A percentile compares a stretch with the other conserved stretches of the same genome.
phyloP scores from a whole-genome alignment of 352 stramenopile genomes.

The Pythium plurisporium region DNA sequence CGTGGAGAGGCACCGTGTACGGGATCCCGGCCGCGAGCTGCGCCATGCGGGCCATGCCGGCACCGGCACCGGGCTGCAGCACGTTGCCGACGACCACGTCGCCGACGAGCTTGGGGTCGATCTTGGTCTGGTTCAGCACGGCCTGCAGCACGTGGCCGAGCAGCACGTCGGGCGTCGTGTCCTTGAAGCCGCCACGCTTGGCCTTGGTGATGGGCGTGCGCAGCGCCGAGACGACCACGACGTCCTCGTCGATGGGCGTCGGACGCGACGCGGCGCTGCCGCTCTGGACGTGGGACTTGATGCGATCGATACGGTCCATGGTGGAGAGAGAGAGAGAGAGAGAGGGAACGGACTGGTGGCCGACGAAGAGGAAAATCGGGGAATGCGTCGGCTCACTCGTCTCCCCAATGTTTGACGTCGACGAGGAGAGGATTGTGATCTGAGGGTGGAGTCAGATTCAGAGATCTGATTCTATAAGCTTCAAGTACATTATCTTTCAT shows the following conservation, averaged over 20 bases:
- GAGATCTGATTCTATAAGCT: not conserved
- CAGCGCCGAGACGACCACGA: conserved; percentile 80
- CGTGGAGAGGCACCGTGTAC: conserved; percentile 65
- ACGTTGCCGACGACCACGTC: conserved; percentile 88
- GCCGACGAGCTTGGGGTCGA: conserved; percentile 70
- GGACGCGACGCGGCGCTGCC: conserved; percentile 15
- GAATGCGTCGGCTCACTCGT: not conserved
- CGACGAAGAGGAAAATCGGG: conserved; percentile 3
- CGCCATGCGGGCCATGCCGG: conserved; percentile 76
- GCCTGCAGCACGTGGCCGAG: conserved; percentile 81
- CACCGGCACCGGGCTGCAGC: conserved; percentile 69
- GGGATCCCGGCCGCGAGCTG: conserved; percentile 75
- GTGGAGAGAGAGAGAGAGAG: not conserved
- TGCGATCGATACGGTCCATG: conserved; percentile 76
- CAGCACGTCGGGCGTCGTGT: conserved; percentile 89
- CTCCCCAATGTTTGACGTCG: not conserved
- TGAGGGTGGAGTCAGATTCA: not conserved
- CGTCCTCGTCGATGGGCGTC: conserved; percentile 51
- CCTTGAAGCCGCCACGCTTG: conserved; percentile 87
- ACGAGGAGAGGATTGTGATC: not conserved
- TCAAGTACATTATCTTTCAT: conserved; percentile 2
- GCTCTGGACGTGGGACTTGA: conserved; percentile 58
- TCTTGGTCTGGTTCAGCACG: conserved; percentile 77
- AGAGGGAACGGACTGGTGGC: not conserved
- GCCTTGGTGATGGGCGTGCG: conserved; percentile 87